A percentile compares a stretch with the other conserved stretches of the same genome.
Conservation (phyloP, 2,329 filamentous ascomycete species). For the Simplicillium aogashimaense region DNA sequence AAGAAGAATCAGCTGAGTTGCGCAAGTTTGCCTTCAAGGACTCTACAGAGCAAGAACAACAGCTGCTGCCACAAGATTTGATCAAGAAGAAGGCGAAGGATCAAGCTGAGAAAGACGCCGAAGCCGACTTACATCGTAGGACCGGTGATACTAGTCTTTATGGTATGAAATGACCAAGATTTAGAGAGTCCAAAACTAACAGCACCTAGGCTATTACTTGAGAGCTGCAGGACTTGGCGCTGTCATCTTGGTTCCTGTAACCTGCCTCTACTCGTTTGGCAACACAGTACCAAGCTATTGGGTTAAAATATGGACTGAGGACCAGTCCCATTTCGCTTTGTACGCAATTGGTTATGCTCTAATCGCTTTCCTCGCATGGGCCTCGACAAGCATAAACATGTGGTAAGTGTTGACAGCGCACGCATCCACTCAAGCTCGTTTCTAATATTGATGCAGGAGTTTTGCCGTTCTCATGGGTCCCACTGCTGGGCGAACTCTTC, state of each 20-base stretch:
- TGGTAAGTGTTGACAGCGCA: conserved; percentile 15
- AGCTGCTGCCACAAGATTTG: not conserved
- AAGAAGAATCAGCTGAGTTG: conserved; percentile 9
- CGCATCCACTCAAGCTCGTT: not conserved
- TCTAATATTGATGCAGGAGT: not conserved
- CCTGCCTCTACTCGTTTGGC: conserved; percentile 19
- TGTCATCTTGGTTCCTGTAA: conserved; percentile 14
- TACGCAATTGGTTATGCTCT: conserved; percentile 26
- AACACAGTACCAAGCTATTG: conserved; percentile 26
- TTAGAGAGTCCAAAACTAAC: not conserved
- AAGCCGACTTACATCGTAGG: conserved; percentile 2
- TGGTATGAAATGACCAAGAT: conserved; percentile 11
- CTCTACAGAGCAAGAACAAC: too few relatives aligned
- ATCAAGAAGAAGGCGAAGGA: not conserved
- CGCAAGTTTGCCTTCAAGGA: too few relatives aligned
- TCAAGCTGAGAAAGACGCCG: conserved; percentile 2
- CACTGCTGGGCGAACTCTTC: conserved; percentile 21
- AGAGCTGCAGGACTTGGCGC: conserved; percentile 15
- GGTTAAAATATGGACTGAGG: conserved; percentile 28
- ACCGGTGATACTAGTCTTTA: conserved; percentile 26
- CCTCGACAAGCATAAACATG: conserved; percentile 20
- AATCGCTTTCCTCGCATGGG: conserved; percentile 21
- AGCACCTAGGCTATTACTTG: conserved; percentile 19
- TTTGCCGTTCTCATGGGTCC: conserved; percentile 11
- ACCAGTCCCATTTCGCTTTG: conserved; percentile 11